Evolutionary conservation across 1,284 basidiomycete genomes (phyloP).

Genomic region (Amylostereum areolatum): DNA sequence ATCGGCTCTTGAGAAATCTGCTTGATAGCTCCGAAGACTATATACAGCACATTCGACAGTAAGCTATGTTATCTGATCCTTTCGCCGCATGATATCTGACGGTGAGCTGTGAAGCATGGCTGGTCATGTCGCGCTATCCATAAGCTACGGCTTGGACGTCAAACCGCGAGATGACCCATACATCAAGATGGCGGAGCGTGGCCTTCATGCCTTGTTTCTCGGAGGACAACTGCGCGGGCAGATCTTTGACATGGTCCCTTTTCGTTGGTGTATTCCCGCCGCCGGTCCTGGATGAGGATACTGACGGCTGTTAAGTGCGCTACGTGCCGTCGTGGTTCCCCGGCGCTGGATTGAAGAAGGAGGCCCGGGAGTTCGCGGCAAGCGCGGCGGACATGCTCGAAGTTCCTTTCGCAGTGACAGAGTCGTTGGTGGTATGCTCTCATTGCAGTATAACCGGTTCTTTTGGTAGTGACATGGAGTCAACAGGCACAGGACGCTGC

Average conservation of each 20-base stretch:
- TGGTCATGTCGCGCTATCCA: not conserved
- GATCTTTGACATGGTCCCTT: not conserved
- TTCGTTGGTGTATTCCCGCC: constrained; percentile 4
- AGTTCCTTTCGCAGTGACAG: too few species aligned
- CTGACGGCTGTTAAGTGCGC: not conserved
- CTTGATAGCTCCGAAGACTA: not conserved
- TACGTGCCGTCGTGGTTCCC: not conserved
- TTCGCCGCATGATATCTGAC: not conserved
- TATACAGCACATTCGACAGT: not conserved
- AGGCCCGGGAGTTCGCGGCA: not conserved
- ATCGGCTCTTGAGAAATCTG: not conserved
- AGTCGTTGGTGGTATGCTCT: too few species aligned
- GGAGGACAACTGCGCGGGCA: not conserved
- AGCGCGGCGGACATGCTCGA: not conserved
- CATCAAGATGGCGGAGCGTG: not conserved
- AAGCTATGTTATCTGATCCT: constrained; percentile 8
- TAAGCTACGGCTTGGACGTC: not conserved
- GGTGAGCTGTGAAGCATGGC: not conserved
- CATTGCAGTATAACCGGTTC: too few species aligned
- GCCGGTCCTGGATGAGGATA: not conserved
- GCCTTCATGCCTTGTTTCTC: not conserved
- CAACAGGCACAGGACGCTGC: not conserved
- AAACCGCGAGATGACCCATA: not conserved
- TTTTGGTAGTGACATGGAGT: too few species aligned
- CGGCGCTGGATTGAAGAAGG: not conserved